Conservation (phyloP, 495 filamentous ascomycete species). For the Clavariopsis aquatica region DNA sequence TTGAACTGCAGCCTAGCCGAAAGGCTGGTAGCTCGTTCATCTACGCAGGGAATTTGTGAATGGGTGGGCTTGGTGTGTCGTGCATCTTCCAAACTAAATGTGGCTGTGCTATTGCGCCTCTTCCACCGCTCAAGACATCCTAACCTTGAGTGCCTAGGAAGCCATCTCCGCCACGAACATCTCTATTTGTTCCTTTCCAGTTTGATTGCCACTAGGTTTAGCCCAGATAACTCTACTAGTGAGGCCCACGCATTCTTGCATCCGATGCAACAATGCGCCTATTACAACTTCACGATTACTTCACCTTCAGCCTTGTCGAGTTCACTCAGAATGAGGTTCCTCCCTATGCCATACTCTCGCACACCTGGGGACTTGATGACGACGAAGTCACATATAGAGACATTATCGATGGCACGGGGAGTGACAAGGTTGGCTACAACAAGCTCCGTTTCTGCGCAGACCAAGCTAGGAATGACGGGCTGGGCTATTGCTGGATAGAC, state of each 20-base stretch:
- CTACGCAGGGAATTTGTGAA: too few relatives aligned
- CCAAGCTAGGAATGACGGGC: slow-evolving; percentile 17
- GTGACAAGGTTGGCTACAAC: slow-evolving; percentile 17
- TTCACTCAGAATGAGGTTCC: slow-evolving; percentile 2
- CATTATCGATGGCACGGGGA: slow-evolving; percentile 13
- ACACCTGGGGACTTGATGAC: slow-evolving; percentile 20
- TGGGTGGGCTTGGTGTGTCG: too few relatives aligned
- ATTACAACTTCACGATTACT: slow-evolving; percentile 1
- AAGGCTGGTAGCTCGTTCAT: too few relatives aligned
- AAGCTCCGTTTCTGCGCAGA: slow-evolving; percentile 27
- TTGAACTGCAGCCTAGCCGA: not conserved
- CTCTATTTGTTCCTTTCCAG: too few relatives aligned
- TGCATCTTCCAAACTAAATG: too few relatives aligned
- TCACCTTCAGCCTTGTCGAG: slow-evolving; percentile 13
- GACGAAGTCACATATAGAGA: slow-evolving; percentile 27
- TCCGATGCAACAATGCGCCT: slow-evolving; percentile 12
- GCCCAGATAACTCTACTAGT: too few relatives aligned
- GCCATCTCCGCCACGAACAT: too few relatives aligned
- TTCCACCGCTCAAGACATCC: too few relatives aligned
- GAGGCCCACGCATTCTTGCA: too few relatives aligned
- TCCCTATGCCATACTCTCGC: slow-evolving; percentile 26
- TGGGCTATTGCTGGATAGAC: slow-evolving; percentile 13
- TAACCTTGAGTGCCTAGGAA: too few relatives aligned
- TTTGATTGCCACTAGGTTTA: too few relatives aligned
- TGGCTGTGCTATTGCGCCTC: too few relatives aligned